Percentiles rank a stretch among this genome's conserved stretches.
Evolutionary conservation across 768 basidiomycete genomes (phyloP).

Genomic region (Lactarius sanguifluus): DNA sequence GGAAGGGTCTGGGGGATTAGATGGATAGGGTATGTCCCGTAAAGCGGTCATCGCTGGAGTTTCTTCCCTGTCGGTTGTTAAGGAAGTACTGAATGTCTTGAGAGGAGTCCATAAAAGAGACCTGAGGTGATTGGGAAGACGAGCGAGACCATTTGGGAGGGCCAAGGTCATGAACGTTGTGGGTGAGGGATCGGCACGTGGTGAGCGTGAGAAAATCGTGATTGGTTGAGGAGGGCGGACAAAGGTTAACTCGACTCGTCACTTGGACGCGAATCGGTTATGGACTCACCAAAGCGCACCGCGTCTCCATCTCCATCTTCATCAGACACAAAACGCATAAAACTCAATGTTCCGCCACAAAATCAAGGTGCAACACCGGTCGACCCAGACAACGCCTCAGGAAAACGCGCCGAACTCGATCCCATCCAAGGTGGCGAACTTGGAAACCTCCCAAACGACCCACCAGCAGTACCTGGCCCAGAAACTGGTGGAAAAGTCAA

Average conservation of each 20-base stretch:
- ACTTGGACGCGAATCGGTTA: conserved; percentile 13
- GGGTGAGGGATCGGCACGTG: conserved; percentile 17
- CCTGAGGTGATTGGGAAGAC: conserved; percentile 11
- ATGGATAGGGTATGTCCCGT: conserved; percentile 39
- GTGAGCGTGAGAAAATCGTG: conserved; percentile 14
- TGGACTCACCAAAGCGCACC: conserved; percentile 40
- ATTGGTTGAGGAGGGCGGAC: background rate
- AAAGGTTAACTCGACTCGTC: conserved; percentile 1
- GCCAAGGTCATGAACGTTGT: conserved; percentile 15
- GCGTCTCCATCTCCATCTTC: conserved; percentile 38
- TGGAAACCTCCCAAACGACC: conserved; percentile 59
- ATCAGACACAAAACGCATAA: conserved; percentile 39
- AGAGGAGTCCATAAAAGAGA: conserved; percentile 13
- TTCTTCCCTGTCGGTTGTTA: conserved; percentile 28
- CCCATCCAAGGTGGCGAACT: conserved; percentile 78
- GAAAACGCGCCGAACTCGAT: conserved; percentile 87
- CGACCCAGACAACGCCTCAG: conserved; percentile 75
- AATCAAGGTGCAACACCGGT: conserved; percentile 70
- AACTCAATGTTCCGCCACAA: conserved; percentile 38
- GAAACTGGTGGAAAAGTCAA: conserved; percentile 38
- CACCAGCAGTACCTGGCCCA: conserved; percentile 35
- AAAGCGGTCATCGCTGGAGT: conserved; percentile 41
- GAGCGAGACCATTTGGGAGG: conserved; percentile 19
- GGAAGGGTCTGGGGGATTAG: conserved; percentile 34
- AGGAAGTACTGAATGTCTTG: conserved; percentile 32